Base-by-base conservation (phyloP, 2,329 filamentous ascomycete genomes). In the Xylariaceae sp. region DNA sequence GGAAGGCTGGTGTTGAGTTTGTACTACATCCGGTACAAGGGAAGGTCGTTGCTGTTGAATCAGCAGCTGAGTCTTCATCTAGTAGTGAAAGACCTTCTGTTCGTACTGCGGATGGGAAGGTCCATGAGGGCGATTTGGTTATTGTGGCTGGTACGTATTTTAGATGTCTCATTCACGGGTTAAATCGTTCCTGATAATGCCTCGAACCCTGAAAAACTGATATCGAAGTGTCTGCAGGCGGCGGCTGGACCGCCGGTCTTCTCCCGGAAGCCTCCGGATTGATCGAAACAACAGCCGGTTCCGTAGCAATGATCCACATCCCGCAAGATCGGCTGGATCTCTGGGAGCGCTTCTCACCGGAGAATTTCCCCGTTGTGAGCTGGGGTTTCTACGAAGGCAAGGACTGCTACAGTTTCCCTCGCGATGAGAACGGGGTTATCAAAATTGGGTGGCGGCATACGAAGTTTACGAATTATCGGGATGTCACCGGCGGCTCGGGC, bases 391-490 rank as follows among this genome's bases (percentile, higher is more conserved):
- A 59, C 14, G 55, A 63, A 6, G 71, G 69, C 1, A 72, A 56
- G 34, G 60, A 71, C 2, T 59, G 76, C 0, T 75, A 76, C 49
- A 74, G 74, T 14, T 75, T 79, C 37, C 67, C 75, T 0, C 55
- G 66, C 1, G 67, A 69, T 19, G 60, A 68, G 7, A 50, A 69
- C 3, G 69, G 74, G 0, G 54, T 66, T n/a, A 53, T 77, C 40
- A 76, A 77, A 53, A 66, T 75, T 46, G 76, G 70, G 2, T 80
- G 71, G 47, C 66, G 75, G 1, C 73, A 71, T 1, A 74, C 66
- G 0, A 79, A 79, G 19, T 60, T 53, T 55, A 60, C 58, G 3
- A 59, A 52, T 21, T 60, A 50, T 21, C 40, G 53, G 34, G 40
- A 55, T 14, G 53, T 59, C 16, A 39, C 38, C 6, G 52, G n/a